Base-by-base conservation (phyloP, 108 stramenopile genomes). In the Cyclotella choctawhatcheeana region DNA sequence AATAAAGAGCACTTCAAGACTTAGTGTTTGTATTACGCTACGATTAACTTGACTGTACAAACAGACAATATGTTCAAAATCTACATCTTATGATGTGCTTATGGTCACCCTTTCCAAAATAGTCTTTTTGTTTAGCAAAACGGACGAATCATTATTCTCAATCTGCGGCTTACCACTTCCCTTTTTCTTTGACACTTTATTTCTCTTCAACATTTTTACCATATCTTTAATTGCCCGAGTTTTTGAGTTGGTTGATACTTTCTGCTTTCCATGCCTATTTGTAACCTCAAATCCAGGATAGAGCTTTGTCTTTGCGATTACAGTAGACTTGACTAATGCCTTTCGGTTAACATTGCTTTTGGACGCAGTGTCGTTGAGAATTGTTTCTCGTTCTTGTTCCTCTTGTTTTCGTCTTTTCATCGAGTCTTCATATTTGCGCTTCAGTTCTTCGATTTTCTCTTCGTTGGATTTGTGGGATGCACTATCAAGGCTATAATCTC, bases 281-380 rank as follows among this genome's bases (percentile, higher is more conserved):
- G 20, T 52, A 10, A 52, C 20, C 51, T 52, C 51, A 22, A 52
- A 52, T 52, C 51, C 51, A 22, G 51, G 51, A 52, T 18, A n/a
- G 24, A n/a, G 20, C 51, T 5, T 52, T 10, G 24, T 22, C 20
- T n/a, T n/a, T n/a, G n/a, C 20, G 51, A 52, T 40, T 6, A 40
- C 12, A 6, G 6, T 40, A 10, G 6, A 6, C 37, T 40, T 40
- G 12, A 12, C 12, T 40, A 6, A 40, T 12, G 12, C 37, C 37
- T 40, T 10, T 40, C 37, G n/a, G n/a, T n/a, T n/a, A n/a, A n/a
- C n/a, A n/a, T n/a, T n/a, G n/a, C n/a, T n/a, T n/a, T n/a, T n/a
- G n/a, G n/a, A n/a, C n/a, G n/a, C n/a, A n/a, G n/a, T n/a, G n/a
- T n/a, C n/a, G n/a, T n/a, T n/a, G n/a, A n/a, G n/a, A n/a, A n/a